These are phyloP conservation scores for Galium porrigens DNA, from an alignment of 305 asterid genomes.

Conservation along the genomic window DNA sequence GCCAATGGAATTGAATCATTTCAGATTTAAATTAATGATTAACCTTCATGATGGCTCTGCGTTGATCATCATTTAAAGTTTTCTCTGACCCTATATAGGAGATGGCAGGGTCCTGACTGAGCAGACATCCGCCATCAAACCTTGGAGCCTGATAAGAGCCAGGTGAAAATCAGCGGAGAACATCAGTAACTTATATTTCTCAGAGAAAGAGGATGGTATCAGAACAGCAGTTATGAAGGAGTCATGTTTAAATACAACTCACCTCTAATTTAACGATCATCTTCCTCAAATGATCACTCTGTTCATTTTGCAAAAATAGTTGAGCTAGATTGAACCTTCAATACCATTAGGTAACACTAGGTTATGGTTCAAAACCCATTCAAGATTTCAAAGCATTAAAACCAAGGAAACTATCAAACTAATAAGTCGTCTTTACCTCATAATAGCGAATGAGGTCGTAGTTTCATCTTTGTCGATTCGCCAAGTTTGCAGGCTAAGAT, in stretches of 20 bases:
- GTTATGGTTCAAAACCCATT: slow-evolving; percentile 13
- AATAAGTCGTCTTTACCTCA: slow-evolving; percentile 41
- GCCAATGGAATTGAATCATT: slow-evolving; percentile 1
- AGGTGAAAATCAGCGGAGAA: slow-evolving; percentile 15
- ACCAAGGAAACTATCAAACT: neutral
- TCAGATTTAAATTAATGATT: slow-evolving; percentile 6
- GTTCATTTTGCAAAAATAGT: slow-evolving; percentile 62
- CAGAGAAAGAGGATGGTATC: neutral
- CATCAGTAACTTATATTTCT: neutral
- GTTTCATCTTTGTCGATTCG: slow-evolving; percentile 86
- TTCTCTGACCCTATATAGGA: slow-evolving; percentile 68
- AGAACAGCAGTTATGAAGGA: neutral
- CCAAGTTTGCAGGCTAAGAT: slow-evolving; percentile 55
- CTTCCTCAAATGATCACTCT: slow-evolving; percentile 60
- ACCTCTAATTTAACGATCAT: slow-evolving; percentile 91
- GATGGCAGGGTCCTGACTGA: slow-evolving; percentile 91
- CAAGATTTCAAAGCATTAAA: slow-evolving; percentile 12
- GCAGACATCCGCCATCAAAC: slow-evolving; percentile 75
- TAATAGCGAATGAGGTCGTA: slow-evolving; percentile 61
- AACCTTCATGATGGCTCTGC: slow-evolving; percentile 87
- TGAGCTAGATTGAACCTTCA: slow-evolving; percentile 83
- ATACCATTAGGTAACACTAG: slow-evolving; percentile 11
- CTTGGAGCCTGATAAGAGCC: slow-evolving; percentile 54
- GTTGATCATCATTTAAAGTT: slow-evolving; percentile 84
- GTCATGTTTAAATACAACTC: slow-evolving; percentile 9